Conservation (phyloP, 352 stramenopile species). For the Phytophthora tentaculata region DNA sequence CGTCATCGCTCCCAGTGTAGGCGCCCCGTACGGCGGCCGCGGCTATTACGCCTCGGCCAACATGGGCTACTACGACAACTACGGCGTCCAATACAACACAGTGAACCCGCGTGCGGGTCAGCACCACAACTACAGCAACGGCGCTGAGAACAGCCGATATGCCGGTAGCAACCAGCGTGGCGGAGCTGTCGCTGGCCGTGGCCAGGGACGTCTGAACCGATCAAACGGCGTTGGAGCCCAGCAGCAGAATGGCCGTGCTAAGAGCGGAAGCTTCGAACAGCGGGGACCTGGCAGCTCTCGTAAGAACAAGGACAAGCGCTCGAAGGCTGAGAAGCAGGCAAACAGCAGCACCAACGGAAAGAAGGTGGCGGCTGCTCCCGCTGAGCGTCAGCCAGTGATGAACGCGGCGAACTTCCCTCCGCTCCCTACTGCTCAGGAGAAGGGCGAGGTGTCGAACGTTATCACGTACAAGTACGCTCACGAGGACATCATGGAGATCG, state of each 20-base stretch:
- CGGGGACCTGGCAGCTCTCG: conserved; percentile 38
- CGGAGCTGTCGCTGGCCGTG: conserved; percentile 26
- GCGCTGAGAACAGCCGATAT: conserved; percentile 46
- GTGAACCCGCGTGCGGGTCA: conserved; percentile 38
- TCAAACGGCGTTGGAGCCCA: conserved; percentile 36
- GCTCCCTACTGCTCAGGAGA: conserved; percentile 53
- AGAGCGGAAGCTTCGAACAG: conserved; percentile 68
- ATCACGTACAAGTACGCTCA: conserved; percentile 84
- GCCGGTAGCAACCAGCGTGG: conserved; percentile 42
- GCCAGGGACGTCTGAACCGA: conserved; percentile 45
- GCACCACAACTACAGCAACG: conserved; percentile 50
- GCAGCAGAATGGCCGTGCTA: conserved; percentile 44
- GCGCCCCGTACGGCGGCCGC: conserved; percentile 56
- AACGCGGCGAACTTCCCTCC: conserved; percentile 87
- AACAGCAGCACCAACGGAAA: conserved; percentile 38
- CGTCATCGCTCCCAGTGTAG: conserved; percentile 43
- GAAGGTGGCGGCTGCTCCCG: conserved; percentile 18
- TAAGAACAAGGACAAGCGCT: conserved; percentile 76
- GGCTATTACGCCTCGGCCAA: conserved; percentile 71
- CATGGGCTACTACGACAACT: conserved; percentile 82
- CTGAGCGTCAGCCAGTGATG: conserved; percentile 77
- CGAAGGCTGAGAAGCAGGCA: conserved; percentile 49
- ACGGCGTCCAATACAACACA: conserved; percentile 75
- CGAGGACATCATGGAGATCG: conserved; percentile 93
- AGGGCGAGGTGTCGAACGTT: conserved; percentile 43